Evolutionary conservation across 1,139 yeast species (phyloP), one percentile per base, ranked within the genome.

Genomic region (Scheffersomyces segobiensis): DNA sequence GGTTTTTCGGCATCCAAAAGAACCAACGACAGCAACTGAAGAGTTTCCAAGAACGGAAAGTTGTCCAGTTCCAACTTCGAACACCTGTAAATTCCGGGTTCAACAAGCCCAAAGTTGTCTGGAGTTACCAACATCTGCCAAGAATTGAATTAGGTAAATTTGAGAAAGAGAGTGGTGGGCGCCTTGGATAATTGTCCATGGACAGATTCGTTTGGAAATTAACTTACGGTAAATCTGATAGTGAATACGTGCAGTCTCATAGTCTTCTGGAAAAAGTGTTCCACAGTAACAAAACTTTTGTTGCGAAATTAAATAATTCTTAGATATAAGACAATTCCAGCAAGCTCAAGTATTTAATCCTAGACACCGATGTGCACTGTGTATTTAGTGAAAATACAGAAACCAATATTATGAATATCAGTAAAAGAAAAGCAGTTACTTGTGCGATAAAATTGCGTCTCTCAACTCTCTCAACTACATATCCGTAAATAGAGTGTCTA

Each of bases 81-180:
- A 64, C 89, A 85, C 54, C 90, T 75, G 71, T 84, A 88, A 3
- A 89, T 76, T 0, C 93, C 93, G 46, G 85, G 85, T 69, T 89
- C 95, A 12, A 89, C 95, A 39, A 89, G 77, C 0, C 93, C 93
- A 73, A 87, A 89, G 71, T 87, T 88, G 52, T 88, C 91, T 5
- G 96, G 95, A 3, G 93, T 92, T 0, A 89, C 90, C 53, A 89
- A 75, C 95, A 89, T 88, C 32, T 55, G 14, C 20, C 12, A 10
- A 24, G 17, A 32, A 10, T 10, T 32, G 42, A 10, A 10, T 32
- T 32, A 10, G 42, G 42, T 12, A 14, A 3, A 17, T 3, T 32
- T 32, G 17, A 10, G 12, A 32, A 32, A 12, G 42, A 32, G 3
- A 32, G 2, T 32, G 4, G 42, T 32, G 8, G 3, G 42, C 12